Conservation (phyloP, 2,329 filamentous ascomycete genomes). For the Microascus cirrosus region DNA sequence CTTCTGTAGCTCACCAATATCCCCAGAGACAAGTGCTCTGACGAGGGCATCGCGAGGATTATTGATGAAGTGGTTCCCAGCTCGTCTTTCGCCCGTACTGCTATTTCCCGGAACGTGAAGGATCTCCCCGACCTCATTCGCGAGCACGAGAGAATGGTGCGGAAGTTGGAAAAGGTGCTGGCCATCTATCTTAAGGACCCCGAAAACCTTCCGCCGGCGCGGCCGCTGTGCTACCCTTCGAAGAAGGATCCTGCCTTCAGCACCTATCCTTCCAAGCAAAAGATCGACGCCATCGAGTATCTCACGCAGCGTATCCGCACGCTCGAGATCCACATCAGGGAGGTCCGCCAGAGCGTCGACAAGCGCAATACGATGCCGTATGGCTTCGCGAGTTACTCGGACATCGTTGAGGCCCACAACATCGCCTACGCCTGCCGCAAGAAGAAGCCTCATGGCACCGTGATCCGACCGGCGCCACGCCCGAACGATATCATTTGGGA, state of each 20-base stretch:
- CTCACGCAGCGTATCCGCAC: conserved; percentile 73
- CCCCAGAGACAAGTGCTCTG: conserved; percentile 61
- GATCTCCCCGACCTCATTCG: conserved; percentile 76
- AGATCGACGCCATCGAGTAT: conserved; percentile 91
- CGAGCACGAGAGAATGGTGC: conserved; percentile 70
- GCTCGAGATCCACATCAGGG: conserved; percentile 74
- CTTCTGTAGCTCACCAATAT: conserved; percentile 64
- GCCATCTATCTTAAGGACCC: conserved; percentile 89
- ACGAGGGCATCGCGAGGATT: conserved; percentile 79
- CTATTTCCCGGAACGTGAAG: conserved; percentile 85
- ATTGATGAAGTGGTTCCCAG: conserved; percentile 72
- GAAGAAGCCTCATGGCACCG: conserved; percentile 70
- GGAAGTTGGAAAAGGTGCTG: conserved; percentile 70
- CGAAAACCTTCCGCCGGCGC: conserved; percentile 60
- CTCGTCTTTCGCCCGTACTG: conserved; percentile 66
- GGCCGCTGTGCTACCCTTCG: conserved; percentile 69
- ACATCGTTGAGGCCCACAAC: conserved; percentile 76
- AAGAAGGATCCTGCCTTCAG: conserved; percentile 63
- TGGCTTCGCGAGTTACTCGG: conserved; percentile 88
- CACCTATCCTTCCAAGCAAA: conserved; percentile 55
- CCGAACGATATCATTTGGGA: conserved; percentile 95
- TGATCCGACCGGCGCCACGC: conserved; percentile 66
- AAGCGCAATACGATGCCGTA: conserved; percentile 81
- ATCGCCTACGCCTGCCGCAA: conserved; percentile 74
- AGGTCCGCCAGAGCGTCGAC: conserved; percentile 72